Conservation (phyloP, 2,329 filamentous ascomycete genomes). For the Diaporthe aspalathi region DNA sequence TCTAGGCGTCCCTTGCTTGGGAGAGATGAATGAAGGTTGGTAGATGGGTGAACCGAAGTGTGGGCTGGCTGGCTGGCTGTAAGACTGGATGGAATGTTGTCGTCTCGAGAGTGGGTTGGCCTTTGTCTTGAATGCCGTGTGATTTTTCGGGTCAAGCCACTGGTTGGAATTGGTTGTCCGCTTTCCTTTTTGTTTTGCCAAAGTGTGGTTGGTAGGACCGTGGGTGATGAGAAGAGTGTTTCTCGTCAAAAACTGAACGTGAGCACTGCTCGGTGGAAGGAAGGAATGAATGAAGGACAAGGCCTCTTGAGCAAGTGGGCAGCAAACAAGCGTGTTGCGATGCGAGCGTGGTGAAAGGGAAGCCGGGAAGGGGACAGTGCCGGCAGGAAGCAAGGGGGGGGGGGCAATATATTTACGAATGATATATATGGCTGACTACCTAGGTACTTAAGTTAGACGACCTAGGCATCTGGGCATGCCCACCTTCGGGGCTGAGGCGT, state of each 20-base stretch:
- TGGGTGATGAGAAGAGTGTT: conserved; percentile 18
- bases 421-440: conserved; percentile 34
- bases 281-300: conserved; percentile 36
- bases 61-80: conserved; percentile 18
- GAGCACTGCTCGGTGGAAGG: conserved; percentile 39
- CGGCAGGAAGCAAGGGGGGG: conserved; percentile 12
- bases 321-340: conserved; percentile 23
- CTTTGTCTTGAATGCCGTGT: conserved; percentile 30
- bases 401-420: conserved; percentile 33
- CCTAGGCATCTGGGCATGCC: conserved; percentile 8
- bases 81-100: conserved; percentile 33
- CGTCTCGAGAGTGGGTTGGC: not conserved
- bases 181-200: conserved; percentile 24
- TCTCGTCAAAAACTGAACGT: conserved; percentile 34
- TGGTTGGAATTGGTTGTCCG: not conserved
- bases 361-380: not conserved
- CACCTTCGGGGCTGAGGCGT: conserved; percentile 16
- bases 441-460: no score
- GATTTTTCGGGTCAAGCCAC: conserved; percentile 21
- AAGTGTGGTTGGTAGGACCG: conserved; percentile 31
- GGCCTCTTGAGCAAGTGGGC: conserved; percentile 19
- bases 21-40: conserved; percentile 35
- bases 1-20: conserved; percentile 12
- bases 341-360: conserved; percentile 13
- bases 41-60: conserved; percentile 33